These are phyloP conservation scores for Fraxinus quadrangulata DNA, from an alignment of 257 asterid species.

Conservation along the genomic window DNA sequence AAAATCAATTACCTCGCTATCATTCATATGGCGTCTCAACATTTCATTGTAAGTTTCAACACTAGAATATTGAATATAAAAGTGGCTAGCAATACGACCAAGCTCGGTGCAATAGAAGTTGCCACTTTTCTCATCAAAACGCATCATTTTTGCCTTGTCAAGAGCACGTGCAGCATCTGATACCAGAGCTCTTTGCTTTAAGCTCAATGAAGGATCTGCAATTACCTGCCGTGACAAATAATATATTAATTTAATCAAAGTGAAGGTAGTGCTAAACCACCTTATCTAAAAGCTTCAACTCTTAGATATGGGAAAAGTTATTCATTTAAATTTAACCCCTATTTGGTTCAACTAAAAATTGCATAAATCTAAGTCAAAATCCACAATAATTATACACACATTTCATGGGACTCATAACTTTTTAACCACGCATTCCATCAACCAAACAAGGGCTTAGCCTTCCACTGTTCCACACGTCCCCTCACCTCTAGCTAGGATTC, in stretches of 20 bases:
- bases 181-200: conserved; percentile 89
- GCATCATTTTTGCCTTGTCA: conserved; percentile 99
- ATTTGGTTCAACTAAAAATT: too few species aligned
- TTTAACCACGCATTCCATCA: too few species aligned
- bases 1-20: conserved; percentile 72
- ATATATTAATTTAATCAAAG: conserved; percentile 18
- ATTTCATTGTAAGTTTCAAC: conserved; percentile 93
- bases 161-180: conserved; percentile 97
- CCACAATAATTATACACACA: too few species aligned
- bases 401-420: too few species aligned
- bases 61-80: conserved; percentile 93
- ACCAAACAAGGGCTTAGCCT: too few species aligned
- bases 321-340: not conserved
- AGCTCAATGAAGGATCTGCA: conserved; percentile 89
- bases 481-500: not conserved
- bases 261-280: not conserved
- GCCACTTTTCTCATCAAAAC: conserved; percentile 99
- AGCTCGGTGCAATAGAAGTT: conserved; percentile 97
- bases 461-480: not conserved
- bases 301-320: not conserved
- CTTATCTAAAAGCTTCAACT: not conserved
- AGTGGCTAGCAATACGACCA: conserved; percentile 99
- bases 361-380: too few species aligned
- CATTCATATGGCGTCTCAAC: conserved; percentile 93
- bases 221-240: conserved; percentile 59